These are phyloP conservation scores for Choiromyces venosus DNA, from an alignment of 495 filamentous ascomycete genomes.

Conservation along the genomic window DNA sequence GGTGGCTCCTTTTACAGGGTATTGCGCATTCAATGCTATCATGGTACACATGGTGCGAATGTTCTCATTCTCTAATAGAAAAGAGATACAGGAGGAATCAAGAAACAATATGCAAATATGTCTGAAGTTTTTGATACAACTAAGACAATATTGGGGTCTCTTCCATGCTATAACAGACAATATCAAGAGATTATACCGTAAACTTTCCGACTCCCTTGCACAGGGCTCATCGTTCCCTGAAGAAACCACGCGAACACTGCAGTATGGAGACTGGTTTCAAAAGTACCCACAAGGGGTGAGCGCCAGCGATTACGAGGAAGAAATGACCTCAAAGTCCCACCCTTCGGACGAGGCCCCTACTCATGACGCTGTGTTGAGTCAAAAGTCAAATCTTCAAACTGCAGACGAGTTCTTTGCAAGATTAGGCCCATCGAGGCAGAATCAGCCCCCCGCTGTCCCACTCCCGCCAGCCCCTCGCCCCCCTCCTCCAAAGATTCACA, in stretches of 20 bases:
- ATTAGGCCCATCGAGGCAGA: conserved; percentile 57
- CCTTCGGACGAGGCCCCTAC: conserved; percentile 15
- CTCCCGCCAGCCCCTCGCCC: conserved; percentile 46
- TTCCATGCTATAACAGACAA: conserved; percentile 95
- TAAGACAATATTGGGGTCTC: conserved; percentile 97
- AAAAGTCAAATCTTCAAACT: conserved; percentile 69
- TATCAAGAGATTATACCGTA: conserved; percentile 80
- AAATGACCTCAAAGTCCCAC: conserved; percentile 6
- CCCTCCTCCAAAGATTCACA: conserved; percentile 43
- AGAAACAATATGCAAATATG: conserved; percentile 86
- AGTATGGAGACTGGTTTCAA: conserved; percentile 97
- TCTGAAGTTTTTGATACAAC: conserved; percentile 81
- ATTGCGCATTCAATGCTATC: conserved; percentile 86
- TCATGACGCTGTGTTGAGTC: conserved; percentile 35
- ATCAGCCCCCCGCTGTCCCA: conserved; percentile 45
- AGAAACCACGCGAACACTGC: conserved; percentile 66
- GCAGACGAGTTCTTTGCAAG: conserved; percentile 93
- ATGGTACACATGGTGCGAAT: conserved; percentile 89
- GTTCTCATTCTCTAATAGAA: conserved; percentile 69
- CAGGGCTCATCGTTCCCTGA: conserved; percentile 50
- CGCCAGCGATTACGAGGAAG: conserved; percentile 26
- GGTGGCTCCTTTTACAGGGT: conserved; percentile 86
- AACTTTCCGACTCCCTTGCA: conserved; percentile 71
- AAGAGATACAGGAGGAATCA: conserved; percentile 60
- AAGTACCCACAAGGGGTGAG: conserved; percentile 91